Percentiles rank a stretch among this genome's conserved stretches.
Evolutionary conservation across 306 rosid species (phyloP).

Genomic region (Pyrus communis): DNA sequence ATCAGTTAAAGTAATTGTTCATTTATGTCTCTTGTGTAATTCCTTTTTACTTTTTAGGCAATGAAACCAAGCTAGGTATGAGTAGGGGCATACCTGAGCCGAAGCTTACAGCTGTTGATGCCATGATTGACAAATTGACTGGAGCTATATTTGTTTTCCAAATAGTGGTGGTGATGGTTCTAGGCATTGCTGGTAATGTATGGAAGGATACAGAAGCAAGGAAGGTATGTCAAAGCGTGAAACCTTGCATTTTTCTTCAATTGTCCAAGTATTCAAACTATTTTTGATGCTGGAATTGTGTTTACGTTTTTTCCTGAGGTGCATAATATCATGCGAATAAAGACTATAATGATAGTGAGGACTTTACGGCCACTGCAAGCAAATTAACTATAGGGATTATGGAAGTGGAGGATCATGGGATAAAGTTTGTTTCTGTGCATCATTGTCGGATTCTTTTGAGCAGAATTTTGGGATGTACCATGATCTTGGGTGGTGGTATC

Average conservation of each 20-base stretch:
- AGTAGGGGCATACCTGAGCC: constrained; percentile 97
- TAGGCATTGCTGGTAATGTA: constrained; percentile 91
- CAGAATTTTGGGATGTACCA: background rate
- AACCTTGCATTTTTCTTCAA: constrained; percentile 15
- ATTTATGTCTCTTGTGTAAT: constrained; percentile 7
- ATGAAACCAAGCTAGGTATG: constrained; percentile 99
- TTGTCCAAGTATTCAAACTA: background rate
- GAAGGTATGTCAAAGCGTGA: constrained; percentile 48
- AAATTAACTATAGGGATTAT: background rate
- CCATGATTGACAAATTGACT: constrained; percentile 96
- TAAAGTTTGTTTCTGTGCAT: background rate
- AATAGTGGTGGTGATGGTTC: constrained; percentile 93
- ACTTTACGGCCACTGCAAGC: background rate
- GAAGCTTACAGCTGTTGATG: constrained; percentile 97
- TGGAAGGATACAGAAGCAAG: constrained; percentile 98
- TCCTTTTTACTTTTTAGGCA: constrained; percentile 47
- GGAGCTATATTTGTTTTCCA: constrained; percentile 96
- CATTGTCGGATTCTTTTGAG: background rate
- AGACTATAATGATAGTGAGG: background rate
- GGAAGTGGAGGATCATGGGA: background rate
- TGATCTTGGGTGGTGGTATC: background rate
- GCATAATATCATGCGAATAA: background rate
- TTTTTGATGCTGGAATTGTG: background rate
- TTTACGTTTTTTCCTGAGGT: constrained; percentile 16
- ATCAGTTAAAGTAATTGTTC: constrained; percentile 9